Evolutionary conservation across 345 rosid genomes (phyloP), one percentile per base, ranked within the genome.

Genomic region (Citrus inodora): DNA sequence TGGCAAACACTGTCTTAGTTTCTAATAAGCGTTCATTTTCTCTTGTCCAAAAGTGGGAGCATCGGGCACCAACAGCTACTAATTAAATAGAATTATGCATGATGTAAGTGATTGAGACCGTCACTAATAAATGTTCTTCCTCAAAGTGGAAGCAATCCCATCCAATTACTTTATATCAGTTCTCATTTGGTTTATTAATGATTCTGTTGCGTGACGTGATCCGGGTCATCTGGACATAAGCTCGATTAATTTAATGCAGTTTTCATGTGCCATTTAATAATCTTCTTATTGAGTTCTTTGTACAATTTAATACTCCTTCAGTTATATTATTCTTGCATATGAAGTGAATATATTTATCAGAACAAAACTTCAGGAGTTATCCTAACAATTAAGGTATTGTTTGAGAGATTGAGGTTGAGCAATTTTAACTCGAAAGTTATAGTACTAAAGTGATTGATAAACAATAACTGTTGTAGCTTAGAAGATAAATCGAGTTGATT

Each of bases 391-490:
- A 40, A 40, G 2, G 3, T 40, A 0, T 0, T 40, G 4, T 9
- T 40, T 40, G 13, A 10, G 0, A 40, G 2, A 40, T 40, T 9
- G 46, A 40, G 2, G 1, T 40, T 40, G 3, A 0, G 0, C 0
- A 9, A 9, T 9, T 40, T 2, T 40, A 40, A 40, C 13, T 40
- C 2, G 2, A 40, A 40, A 9, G 46, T 0, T 40, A 9, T 0
- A 40, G 0, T 0, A 40, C 13, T 40, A 9, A 40, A 40, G 0
- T 9, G 0, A 1, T 40, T 40, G 3, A 9, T 40, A 2, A 9
- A 40, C 0, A 40, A 9, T 9, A 40, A 9, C 8, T 2, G 1
- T 9, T 40, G 10, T 40, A 40, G 0, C 0, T 40, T 40, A 0
- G 0, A 40, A 9, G 1, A 1, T 40, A 40, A 40, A 0, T 9